phyloP scores from a whole-genome alignment of 179 eudicot species.

The Silene noctiflora region DNA sequence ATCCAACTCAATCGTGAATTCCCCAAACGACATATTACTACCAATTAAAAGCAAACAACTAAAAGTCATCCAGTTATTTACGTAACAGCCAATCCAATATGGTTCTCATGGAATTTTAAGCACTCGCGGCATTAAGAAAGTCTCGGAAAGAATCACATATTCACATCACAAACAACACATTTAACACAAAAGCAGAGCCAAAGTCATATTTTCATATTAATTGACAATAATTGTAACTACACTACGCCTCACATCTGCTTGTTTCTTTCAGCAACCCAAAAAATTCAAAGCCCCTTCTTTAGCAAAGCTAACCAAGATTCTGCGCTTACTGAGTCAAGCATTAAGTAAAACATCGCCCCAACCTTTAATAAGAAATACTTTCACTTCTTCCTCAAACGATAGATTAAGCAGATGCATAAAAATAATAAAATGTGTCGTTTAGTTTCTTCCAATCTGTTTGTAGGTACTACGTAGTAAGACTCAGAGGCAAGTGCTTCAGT shows the following conservation, averaged over 20 bases:
- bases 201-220: conserved; percentile 1
- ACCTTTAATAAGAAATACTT: not conserved
- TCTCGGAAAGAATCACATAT: not conserved
- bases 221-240: conserved; percentile 5
- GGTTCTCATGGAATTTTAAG: not conserved
- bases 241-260: conserved; percentile 11
- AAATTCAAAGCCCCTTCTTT: conserved; percentile 5
- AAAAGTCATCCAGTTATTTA: not conserved
- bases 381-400: not conserved
- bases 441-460: not conserved
- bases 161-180: not conserved
- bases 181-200: not conserved
- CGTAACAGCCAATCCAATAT: not conserved
- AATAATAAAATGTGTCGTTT: not conserved
- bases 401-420: conserved; percentile 1
- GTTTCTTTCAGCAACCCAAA: not conserved
- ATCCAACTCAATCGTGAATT: not conserved
- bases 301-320: conserved; percentile 6
- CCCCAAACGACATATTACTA: not conserved
- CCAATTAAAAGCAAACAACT: not conserved
- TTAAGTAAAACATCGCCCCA: not conserved
- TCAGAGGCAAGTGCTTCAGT: not conserved
- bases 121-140: not conserved
- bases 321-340: not conserved
- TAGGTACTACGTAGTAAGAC: not conserved